Base-by-base conservation (phyloP, 1,139 yeast genomes). In the Casaregolazyma suthepensis region DNA sequence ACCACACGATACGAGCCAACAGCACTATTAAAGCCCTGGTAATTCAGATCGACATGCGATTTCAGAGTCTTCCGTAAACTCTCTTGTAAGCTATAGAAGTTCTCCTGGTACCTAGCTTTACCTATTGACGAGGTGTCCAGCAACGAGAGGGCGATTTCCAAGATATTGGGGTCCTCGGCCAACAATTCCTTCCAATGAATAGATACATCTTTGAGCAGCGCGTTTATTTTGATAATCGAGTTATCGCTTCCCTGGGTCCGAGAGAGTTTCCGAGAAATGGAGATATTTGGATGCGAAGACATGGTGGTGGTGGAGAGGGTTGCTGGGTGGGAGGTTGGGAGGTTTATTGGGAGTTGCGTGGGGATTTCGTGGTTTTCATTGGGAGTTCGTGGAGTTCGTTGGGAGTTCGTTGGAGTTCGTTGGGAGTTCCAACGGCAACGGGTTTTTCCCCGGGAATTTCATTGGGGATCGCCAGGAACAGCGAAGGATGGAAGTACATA, bases 111-210 rank as follows among this genome's bases (percentile, higher is more conserved):
- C 63, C 85, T 85, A 0, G 96, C 95, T 63, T 87, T 71, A 0
- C 98, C 98, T 35, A 90, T 95, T 1, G 96, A 87, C 2, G 95
- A 83, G 61, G 83, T 85, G 67, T 91, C 97, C 61, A 89, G 74
- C 56, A 91, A 74, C 0, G 93, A 81, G 47, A 91, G 75, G 0
- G 96, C 96, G 54, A 85, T 75, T 62, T 89, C 96, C 45, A 91
- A 75, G 0, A 96, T 96, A 66, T 88, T 89, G 51, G 94, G 76
- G 56, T 75, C 66, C 57, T 74, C 73, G 35, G 70, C 67, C 46
- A 74, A 69, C 5, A 76, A 68, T 48, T 70, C 74, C 48, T 62
- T 62, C 66, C 68, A 66, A 43, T 64, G 63, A 17, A 48, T 40
- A 3, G 58, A 53, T 10, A 63, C 63, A 13, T 56, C 59, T 12